Conservation (phyloP, 768 basidiomycete genomes). For the Gautieria morchelliformis region DNA sequence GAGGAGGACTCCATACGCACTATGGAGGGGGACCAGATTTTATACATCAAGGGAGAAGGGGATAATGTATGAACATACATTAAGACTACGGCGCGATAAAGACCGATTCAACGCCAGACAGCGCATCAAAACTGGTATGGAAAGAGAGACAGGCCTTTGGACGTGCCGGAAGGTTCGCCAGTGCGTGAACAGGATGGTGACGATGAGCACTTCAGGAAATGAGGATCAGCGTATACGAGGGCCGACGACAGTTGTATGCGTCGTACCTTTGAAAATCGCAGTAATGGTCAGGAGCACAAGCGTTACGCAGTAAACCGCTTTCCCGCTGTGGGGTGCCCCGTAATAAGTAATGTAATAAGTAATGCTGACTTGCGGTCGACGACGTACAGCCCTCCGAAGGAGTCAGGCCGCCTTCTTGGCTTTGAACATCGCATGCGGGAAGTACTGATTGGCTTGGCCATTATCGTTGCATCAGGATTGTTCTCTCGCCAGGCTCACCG, state of each 20-base stretch:
- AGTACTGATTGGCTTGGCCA: slow-evolving; percentile 42
- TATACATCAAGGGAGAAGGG: background rate
- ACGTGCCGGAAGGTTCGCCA: background rate
- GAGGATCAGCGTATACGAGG: background rate
- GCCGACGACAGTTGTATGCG: background rate
- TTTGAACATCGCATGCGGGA: slow-evolving; percentile 41
- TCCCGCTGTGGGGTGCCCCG: too few species aligned
- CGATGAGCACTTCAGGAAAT: background rate
- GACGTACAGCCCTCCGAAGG: background rate
- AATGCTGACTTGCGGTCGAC: too few species aligned
- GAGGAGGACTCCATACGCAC: background rate
- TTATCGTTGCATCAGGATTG: slow-evolving; percentile 37
- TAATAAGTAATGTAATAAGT: too few species aligned
- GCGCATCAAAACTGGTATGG: too few species aligned
- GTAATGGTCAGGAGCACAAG: too few species aligned
- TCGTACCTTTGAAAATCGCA: background rate
- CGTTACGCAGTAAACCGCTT: background rate
- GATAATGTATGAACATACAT: background rate
- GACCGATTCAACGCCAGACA: too few species aligned
- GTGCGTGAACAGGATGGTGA: background rate
- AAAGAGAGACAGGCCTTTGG: too few species aligned
- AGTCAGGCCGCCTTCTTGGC: slow-evolving; percentile 28
- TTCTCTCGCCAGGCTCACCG: slow-evolving; percentile 33
- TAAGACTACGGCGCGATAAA: background rate
- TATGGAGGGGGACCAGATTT: background rate